phyloP scores from a whole-genome alignment of 2,329 filamentous ascomycete genomes.

The Chaetomium globosum region DNA sequence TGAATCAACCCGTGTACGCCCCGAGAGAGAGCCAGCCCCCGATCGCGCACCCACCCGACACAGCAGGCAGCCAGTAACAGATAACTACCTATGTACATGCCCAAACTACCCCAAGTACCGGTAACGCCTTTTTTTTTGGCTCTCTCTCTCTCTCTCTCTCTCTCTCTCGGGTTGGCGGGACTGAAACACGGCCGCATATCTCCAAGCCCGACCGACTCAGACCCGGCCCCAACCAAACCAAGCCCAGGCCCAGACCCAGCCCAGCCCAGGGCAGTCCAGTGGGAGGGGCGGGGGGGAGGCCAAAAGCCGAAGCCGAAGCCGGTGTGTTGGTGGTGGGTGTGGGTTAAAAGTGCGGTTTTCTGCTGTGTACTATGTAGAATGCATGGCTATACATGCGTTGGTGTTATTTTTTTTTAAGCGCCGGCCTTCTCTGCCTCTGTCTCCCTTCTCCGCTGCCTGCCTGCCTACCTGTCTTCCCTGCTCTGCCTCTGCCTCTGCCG shows the following conservation, averaged over 20 bases:
- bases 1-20: conserved; percentile 3
- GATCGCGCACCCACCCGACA: neutral
- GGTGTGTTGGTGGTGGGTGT: neutral
- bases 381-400: neutral
- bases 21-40: neutral
- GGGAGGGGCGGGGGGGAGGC: too few relatives aligned
- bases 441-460: too few relatives aligned
- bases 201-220: neutral
- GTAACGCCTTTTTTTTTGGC: neutral
- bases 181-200: conserved; percentile 2
- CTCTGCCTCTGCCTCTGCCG: too few relatives aligned
- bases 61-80: neutral
- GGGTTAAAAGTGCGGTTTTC: too few relatives aligned
- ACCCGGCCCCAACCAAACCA: too few relatives aligned
- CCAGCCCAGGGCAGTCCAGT: too few relatives aligned
- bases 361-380: neutral
- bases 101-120: neutral
- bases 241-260: too few relatives aligned
- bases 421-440: too few relatives aligned
- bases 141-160: neutral
- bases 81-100: neutral
- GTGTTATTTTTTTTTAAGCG: neutral
- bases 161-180: neutral
- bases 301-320: neutral
- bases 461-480: too few relatives aligned